Conservation (phyloP, 2,329 filamentous ascomycete species). For the Epichloe hybrida region DNA sequence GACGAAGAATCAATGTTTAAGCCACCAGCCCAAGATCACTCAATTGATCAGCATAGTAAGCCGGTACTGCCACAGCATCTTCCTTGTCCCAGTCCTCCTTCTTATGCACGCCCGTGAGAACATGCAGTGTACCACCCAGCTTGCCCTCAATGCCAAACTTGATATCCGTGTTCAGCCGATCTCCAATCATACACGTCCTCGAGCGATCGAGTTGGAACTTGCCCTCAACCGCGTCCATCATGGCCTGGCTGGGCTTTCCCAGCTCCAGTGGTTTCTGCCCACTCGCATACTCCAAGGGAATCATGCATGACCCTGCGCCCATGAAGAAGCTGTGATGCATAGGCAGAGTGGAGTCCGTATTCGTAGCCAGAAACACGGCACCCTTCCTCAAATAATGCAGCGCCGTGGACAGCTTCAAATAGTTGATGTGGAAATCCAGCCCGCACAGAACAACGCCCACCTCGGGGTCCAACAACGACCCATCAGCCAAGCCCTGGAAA, state of each 20-base stretch:
- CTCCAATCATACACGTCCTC: constrained; percentile 89
- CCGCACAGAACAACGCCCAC: constrained; percentile 84
- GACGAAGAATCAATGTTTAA: constrained; percentile 5
- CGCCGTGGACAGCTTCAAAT: constrained; percentile 75
- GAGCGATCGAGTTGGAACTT: constrained; percentile 81
- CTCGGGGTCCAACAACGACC: constrained; percentile 66
- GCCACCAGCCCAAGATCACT: constrained; percentile 48
- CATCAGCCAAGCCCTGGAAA: constrained; percentile 64
- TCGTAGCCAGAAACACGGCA: constrained; percentile 83
- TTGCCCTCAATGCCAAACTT: constrained; percentile 85
- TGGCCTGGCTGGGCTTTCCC: constrained; percentile 92
- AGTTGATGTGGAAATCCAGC: constrained; percentile 89
- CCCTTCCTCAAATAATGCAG: constrained; percentile 76
- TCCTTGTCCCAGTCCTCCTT: constrained; percentile 70
- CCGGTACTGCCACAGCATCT: constrained; percentile 56
- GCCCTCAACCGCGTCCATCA: constrained; percentile 98
- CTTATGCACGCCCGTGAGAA: constrained; percentile 78
- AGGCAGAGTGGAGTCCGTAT: constrained; percentile 81
- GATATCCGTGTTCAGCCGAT: constrained; percentile 90
- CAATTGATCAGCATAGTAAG: constrained; percentile 72
- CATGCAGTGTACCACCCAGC: constrained; percentile 79
- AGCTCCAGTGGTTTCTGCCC: constrained; percentile 59
- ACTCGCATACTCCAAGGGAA: constrained; percentile 63
- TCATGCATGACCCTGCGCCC: constrained; percentile 71
- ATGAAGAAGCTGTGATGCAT: constrained; percentile 75